These are phyloP conservation scores for Candida oleophila DNA, from an alignment of 805 yeast genomes.

Conservation along the genomic window DNA sequence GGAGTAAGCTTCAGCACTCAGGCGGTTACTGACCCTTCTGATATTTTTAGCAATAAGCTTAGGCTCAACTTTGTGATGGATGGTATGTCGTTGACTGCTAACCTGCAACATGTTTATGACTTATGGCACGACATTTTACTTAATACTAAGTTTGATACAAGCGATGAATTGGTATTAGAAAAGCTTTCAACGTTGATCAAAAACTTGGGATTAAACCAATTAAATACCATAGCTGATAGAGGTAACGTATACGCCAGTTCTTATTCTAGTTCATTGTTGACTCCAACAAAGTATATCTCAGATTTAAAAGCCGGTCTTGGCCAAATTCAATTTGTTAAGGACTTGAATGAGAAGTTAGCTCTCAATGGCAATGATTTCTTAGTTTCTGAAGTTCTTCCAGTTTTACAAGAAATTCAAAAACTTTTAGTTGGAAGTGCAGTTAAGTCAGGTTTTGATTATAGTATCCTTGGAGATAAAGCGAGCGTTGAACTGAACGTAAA, in stretches of 20 bases:
- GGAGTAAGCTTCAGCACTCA: conserved; percentile 68
- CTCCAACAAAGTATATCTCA: conserved; percentile 56
- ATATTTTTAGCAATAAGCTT: conserved; percentile 39
- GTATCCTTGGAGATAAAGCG: conserved; percentile 57
- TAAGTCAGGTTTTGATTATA: conserved; percentile 41
- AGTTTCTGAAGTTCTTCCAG: conserved; percentile 57
- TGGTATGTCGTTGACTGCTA: conserved; percentile 71
- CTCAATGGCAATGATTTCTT: conserved; percentile 32
- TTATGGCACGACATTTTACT: conserved; percentile 68
- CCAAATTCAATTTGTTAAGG: conserved; percentile 69
- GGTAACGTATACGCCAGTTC: conserved; percentile 85
- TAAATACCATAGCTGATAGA: conserved; percentile 76
- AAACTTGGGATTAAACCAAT: conserved; percentile 70
- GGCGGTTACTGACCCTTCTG: conserved; percentile 53
- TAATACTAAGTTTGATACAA: conserved; percentile 64
- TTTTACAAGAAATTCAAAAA: conserved; percentile 51
- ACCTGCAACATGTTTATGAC: conserved; percentile 57
- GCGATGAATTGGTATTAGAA: conserved; percentile 41
- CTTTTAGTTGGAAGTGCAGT: conserved; percentile 37
- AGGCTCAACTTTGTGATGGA: conserved; percentile 54
- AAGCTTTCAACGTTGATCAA: conserved; percentile 75
- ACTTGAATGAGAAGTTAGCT: conserved; percentile 52
- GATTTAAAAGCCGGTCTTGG: conserved; percentile 73
- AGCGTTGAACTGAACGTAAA: conserved; percentile 35
- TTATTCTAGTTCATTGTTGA: conserved; percentile 61